Conservation (phyloP, 2,329 filamentous ascomycete species). For the Alternaria gaisen region DNA sequence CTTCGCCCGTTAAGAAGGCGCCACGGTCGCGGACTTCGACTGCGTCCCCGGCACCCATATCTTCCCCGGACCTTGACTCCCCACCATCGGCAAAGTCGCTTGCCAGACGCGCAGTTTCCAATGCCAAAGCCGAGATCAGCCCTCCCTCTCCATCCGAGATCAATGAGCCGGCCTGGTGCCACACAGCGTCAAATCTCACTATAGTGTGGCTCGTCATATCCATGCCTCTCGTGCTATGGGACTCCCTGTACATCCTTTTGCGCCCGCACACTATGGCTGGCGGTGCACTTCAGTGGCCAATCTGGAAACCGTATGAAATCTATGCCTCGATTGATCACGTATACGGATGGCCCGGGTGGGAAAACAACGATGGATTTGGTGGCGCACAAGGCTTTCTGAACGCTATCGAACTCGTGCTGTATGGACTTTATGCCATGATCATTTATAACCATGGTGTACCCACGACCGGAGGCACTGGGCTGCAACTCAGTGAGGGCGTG, state of each 20-base stretch:
- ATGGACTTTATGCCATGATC: slow-evolving; percentile 68
- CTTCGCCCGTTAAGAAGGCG: slow-evolving; percentile 49
- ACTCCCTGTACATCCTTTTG: slow-evolving; percentile 78
- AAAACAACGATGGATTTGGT: slow-evolving; percentile 75
- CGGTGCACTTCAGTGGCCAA: slow-evolving; percentile 72
- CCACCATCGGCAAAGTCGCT: slow-evolving; percentile 30
- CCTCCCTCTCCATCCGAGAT: slow-evolving; percentile 35
- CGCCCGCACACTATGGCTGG: slow-evolving; percentile 85
- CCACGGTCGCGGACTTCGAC: slow-evolving; percentile 47
- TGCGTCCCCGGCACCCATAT: slow-evolving; percentile 39
- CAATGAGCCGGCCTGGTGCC: slow-evolving; percentile 58
- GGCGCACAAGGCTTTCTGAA: slow-evolving; percentile 77
- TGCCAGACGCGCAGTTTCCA: slow-evolving; percentile 36
- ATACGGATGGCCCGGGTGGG: slow-evolving; percentile 79
- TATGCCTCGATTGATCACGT: slow-evolving; percentile 83
- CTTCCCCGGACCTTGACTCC: slow-evolving; percentile 27
- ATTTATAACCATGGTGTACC: slow-evolving; percentile 55
- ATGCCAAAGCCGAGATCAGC: slow-evolving; percentile 23
- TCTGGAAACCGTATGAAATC: slow-evolving; percentile 81
- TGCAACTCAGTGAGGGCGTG: slow-evolving; percentile 50
- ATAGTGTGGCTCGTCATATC: slow-evolving; percentile 78
- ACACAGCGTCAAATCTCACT: slow-evolving; percentile 67
- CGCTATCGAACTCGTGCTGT: slow-evolving; percentile 71
- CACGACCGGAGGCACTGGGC: slow-evolving; percentile 49
- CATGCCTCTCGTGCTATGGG: slow-evolving; percentile 82